phyloP scores from a whole-genome alignment of 192 early-diverging fungal genomes.

The Dimargaris cristalligena region DNA sequence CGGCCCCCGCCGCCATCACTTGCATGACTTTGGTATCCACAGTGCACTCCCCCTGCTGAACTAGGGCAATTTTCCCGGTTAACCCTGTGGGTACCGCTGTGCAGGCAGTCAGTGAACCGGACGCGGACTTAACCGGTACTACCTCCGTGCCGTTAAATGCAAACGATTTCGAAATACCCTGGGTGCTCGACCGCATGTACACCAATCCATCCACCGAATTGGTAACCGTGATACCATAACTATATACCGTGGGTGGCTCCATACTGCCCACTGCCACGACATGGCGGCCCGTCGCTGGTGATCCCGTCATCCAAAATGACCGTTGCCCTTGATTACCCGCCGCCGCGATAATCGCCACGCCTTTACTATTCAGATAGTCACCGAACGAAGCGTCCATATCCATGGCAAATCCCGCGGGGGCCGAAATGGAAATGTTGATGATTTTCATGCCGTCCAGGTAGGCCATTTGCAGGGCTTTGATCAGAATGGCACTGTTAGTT shows the following conservation, averaged over 20 bases:
- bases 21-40: conserved; percentile 42
- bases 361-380: conserved; percentile 25
- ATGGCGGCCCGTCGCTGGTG: conserved; percentile 35
- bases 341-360: conserved; percentile 37
- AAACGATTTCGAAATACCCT: background rate
- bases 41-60: conserved; percentile 51
- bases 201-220: conserved; percentile 11
- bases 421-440: conserved; percentile 74
- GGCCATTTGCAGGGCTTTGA: conserved; percentile 57
- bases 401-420: conserved; percentile 42
- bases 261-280: conserved; percentile 40
- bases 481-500: conserved; percentile 53
- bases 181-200: conserved; percentile 12
- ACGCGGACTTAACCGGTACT: conserved; percentile 26
- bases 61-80: conserved; percentile 33
- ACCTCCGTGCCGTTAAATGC: conserved; percentile 14
- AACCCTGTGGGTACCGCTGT: conserved; percentile 20
- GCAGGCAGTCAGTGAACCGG: conserved; percentile 38
- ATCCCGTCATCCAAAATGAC: conserved; percentile 37
- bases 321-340: conserved; percentile 46
- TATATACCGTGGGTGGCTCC: conserved; percentile 28
- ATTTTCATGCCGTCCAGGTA: conserved; percentile 54
- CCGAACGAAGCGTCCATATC: conserved; percentile 36
- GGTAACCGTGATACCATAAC: conserved; percentile 18
- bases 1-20: conserved; percentile 38